Evolutionary conservation across 345 rosid species (phyloP).

Genomic region (Physaria fendleri): DNA sequence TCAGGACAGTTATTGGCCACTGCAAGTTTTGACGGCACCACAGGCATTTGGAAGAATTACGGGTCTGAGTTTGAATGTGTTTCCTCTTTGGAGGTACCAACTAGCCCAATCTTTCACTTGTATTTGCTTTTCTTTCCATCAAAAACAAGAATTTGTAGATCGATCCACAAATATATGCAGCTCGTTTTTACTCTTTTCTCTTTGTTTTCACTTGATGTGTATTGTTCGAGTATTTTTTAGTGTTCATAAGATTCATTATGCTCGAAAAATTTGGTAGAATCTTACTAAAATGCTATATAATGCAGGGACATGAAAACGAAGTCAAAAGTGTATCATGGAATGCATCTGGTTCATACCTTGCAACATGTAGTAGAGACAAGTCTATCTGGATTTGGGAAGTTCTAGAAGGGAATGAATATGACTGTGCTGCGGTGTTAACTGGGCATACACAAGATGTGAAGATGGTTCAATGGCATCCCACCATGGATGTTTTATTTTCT

Average conservation of each 20-base stretch:
- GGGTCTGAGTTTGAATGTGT: slow-evolving; percentile 86
- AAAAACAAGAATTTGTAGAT: neutral
- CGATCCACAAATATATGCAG: too few species aligned
- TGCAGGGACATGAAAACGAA: slow-evolving; percentile 93
- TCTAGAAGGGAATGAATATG: slow-evolving; percentile 74
- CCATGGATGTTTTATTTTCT: slow-evolving; percentile 76
- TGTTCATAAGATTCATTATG: neutral
- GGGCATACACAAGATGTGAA: slow-evolving; percentile 96
- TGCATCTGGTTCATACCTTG: slow-evolving; percentile 69
- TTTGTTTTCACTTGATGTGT: neutral
- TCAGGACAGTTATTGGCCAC: slow-evolving; percentile 73
- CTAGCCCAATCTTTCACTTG: neutral
- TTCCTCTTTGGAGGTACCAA: slow-evolving; percentile 65
- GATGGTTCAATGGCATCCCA: slow-evolving; percentile 97
- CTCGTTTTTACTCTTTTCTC: neutral
- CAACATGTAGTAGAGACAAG: slow-evolving; percentile 88
- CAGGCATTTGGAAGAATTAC: slow-evolving; percentile 73
- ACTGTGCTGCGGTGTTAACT: slow-evolving; percentile 73
- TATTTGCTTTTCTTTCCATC: neutral
- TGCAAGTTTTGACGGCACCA: slow-evolving; percentile 87
- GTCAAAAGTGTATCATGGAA: slow-evolving; percentile 90
- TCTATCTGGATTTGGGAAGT: slow-evolving; percentile 98
- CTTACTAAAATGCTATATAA: neutral
- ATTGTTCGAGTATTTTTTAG: neutral
- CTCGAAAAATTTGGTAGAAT: neutral